Evolutionary conservation across 2,329 filamentous ascomycete species (phyloP).

Genomic region (Keithomyces neogunnii): DNA sequence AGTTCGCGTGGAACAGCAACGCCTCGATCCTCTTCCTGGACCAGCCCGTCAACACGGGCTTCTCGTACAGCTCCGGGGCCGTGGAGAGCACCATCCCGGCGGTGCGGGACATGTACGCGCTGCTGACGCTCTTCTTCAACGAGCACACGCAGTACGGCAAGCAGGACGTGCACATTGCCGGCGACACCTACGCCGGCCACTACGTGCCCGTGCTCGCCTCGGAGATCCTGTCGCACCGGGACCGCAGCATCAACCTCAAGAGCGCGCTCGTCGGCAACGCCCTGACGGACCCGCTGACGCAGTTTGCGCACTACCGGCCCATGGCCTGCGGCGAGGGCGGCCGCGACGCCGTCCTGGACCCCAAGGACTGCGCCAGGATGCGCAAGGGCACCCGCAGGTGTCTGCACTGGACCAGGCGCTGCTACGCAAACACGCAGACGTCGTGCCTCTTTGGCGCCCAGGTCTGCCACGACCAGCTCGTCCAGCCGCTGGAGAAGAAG

Average conservation of each 20-base stretch:
- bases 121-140: conserved; percentile 95
- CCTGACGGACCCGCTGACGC: conserved; percentile 82
- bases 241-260: conserved; percentile 95
- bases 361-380: conserved; percentile 64
- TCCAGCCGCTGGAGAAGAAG: conserved; percentile 86
- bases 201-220: conserved; percentile 88
- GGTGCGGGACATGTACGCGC: conserved; percentile 93
- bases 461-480: conserved; percentile 57
- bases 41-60: conserved; percentile 96
- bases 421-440: conserved; percentile 88
- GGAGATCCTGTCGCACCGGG: conserved; percentile 87
- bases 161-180: conserved; percentile 95
- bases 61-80: conserved; percentile 82
- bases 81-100: conserved; percentile 91
- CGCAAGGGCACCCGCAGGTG: conserved; percentile 85
- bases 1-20: conserved; percentile 89
- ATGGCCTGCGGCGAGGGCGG: conserved; percentile 97
- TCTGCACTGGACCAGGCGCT: conserved; percentile 75
- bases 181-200: conserved; percentile 89
- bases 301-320: conserved; percentile 89
- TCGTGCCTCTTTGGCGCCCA: conserved; percentile 76
- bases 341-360: conserved; percentile 75
- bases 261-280: conserved; percentile 93
- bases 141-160: conserved; percentile 91
- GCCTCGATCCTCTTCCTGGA: conserved; percentile 98